Base-by-base conservation (phyloP, 768 basidiomycete species). In the Phylloporus sp. region DNA sequence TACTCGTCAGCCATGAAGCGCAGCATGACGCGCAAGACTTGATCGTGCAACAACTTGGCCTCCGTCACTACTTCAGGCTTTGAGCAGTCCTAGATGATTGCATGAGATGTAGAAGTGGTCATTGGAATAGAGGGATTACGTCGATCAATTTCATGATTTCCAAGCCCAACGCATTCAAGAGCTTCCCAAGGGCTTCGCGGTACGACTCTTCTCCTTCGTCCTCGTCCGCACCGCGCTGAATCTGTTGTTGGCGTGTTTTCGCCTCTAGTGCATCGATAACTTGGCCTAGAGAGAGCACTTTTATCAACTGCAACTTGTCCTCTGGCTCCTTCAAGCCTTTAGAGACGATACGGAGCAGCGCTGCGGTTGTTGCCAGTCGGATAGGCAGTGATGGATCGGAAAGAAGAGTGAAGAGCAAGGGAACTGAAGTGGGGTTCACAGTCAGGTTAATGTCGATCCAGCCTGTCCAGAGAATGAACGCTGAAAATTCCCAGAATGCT, bases 401-500 rank as follows among this genome's bases (percentile, higher is more conserved):
- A 31, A 98, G 78, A 32, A 96, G 75, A 29, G 75, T 79, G 63
- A 94, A 92, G 35, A 96, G 76, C 28, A 98, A 71, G 6, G 86
- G 83, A 27, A 98, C 80, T 3, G 94, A 91, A 13, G 78, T 80
- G 11, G 88, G 90, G 2, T 94, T 97, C 49, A 99, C 86, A 11
- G 96, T 93, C 52, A 98, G 72, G 60, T 91, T 92, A 55, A 99
- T 94, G 61, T 99, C 96, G 55, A 98, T 87, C 96, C 96, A 99
- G 13, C 92, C 95, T 96, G 23, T 34, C 4, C 39, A 31, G 28
- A 39, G n/a, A 20, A 14, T 48, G 28, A 56, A 49, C 18, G 28
- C n/a, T 11, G 22, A 10, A 20, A 6, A 11, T 18, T 33, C 23
- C 8, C 1, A 9, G 21, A 29, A 21, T 24, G 46, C 23, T 6